phyloP scores from a whole-genome alignment of 768 basidiomycete species.

The Mycena albidolilacea region DNA sequence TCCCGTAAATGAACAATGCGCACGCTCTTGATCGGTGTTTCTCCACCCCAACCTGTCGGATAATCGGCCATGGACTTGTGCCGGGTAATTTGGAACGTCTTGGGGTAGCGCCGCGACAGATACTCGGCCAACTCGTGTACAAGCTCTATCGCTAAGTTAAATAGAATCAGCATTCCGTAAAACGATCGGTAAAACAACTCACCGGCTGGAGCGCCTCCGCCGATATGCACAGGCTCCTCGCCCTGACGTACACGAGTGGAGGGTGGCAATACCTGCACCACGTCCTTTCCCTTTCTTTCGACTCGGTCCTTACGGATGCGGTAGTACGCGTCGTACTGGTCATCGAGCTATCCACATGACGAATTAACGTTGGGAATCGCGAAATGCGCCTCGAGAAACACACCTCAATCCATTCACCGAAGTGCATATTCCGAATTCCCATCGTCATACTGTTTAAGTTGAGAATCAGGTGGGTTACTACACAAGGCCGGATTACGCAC shows the following conservation, averaged over 20 bases:
- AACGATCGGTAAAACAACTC: conserved; percentile 19
- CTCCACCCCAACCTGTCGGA: conserved; percentile 59
- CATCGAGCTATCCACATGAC: conserved; percentile 22
- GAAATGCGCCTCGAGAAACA: conserved; percentile 13
- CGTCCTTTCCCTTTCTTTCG: conserved; percentile 62
- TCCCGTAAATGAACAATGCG: conserved; percentile 64
- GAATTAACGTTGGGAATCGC: neutral
- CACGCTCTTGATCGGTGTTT: conserved; percentile 65
- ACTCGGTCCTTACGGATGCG: conserved; percentile 72
- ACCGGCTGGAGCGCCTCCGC: conserved; percentile 58
- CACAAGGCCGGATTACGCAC: conserved; percentile 55
- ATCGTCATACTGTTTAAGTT: conserved; percentile 71
- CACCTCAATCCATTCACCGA: conserved; percentile 83
- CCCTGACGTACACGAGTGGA: conserved; percentile 29
- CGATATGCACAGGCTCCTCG: conserved; percentile 56
- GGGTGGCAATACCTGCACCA: conserved; percentile 61
- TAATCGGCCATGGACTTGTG: conserved; percentile 42
- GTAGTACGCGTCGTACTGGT: conserved; percentile 58
- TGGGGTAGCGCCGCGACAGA: conserved; percentile 73
- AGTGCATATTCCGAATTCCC: conserved; percentile 77
- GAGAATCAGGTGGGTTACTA: neutral
- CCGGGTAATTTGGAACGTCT: conserved; percentile 67
- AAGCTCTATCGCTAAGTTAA: conserved; percentile 68
- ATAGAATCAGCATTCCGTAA: conserved; percentile 4
- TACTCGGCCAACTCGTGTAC: conserved; percentile 80